A percentile compares a stretch with the other conserved stretches of the same genome.
phyloP scores from a whole-genome alignment of 164 flowering plant species.

The Echeveria elegans region DNA sequence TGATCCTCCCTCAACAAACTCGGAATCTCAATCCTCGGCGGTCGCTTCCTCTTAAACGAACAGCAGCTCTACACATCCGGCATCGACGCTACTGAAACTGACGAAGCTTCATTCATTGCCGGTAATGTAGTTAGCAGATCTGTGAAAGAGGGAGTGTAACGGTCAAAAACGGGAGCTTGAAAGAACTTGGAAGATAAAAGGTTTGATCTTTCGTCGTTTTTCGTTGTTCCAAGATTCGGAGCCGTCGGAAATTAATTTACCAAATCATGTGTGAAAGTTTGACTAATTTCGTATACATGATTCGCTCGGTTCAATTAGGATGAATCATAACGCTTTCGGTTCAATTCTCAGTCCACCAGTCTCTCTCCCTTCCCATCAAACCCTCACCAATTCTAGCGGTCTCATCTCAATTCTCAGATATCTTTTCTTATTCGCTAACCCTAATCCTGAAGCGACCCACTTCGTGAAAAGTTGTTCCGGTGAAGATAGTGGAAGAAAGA shows the following conservation, averaged over 20 bases:
- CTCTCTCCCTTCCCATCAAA: too few relatives aligned
- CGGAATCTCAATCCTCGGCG: slow-evolving; percentile 63
- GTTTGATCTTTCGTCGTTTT: not conserved
- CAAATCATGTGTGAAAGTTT: slow-evolving; percentile 1
- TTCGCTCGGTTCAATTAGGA: too few relatives aligned
- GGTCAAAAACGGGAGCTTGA: not conserved
- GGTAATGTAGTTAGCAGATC: not conserved
- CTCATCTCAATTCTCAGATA: too few relatives aligned
- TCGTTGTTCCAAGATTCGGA: not conserved
- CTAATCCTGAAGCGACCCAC: too few relatives aligned
- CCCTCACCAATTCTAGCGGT: too few relatives aligned
- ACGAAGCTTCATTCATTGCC: slow-evolving; percentile 9
- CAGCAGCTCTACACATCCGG: slow-evolving; percentile 7
- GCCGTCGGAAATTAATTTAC: not conserved
- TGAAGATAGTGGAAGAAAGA: too few relatives aligned
- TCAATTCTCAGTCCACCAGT: too few relatives aligned
- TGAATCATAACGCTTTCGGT: too few relatives aligned
- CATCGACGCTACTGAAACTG: slow-evolving; percentile 2
- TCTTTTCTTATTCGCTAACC: too few relatives aligned
- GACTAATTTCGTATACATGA: not conserved
- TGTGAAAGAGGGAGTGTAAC: not conserved
- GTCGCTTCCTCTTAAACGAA: slow-evolving; percentile 66
- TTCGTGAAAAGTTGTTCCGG: too few relatives aligned
- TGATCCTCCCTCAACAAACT: slow-evolving; percentile 34
- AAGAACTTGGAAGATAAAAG: not conserved